phyloP scores from a whole-genome alignment of 768 basidiomycete genomes.

The Kwoniella dendrophila region DNA sequence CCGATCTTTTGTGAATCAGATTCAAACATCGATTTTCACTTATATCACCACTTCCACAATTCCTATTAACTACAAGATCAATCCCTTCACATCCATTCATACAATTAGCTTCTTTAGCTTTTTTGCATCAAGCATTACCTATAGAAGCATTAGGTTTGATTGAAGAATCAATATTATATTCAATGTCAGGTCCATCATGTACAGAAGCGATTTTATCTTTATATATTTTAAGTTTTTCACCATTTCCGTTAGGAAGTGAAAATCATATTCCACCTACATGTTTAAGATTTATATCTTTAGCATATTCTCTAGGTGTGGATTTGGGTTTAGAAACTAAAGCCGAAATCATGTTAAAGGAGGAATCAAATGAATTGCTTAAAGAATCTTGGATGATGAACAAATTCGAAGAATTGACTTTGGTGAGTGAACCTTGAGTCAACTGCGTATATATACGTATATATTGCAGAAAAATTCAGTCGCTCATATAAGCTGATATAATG shows the following conservation, averaged over 20 bases:
- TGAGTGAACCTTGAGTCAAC: not conserved
- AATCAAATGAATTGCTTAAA: not conserved
- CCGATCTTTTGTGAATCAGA: not conserved
- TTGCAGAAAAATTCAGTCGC: too few species aligned
- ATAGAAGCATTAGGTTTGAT: constrained; percentile 6
- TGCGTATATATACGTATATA: not conserved
- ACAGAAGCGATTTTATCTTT: constrained; percentile 27
- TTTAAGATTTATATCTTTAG: constrained; percentile 27
- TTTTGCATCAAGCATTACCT: constrained; percentile 1
- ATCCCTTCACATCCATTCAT: constrained; percentile 35
- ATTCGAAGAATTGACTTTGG: constrained; percentile 13
- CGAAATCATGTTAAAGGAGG: not conserved
- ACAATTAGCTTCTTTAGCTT: constrained; percentile 25
- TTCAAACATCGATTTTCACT: constrained; percentile 40
- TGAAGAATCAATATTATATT: constrained; percentile 25
- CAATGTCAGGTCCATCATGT: constrained; percentile 24
- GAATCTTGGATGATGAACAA: not conserved
- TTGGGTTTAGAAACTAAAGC: constrained; percentile 23
- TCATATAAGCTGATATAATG: too few species aligned
- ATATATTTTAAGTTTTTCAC: constrained; percentile 30
- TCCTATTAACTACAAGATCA: constrained; percentile 29
- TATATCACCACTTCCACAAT: constrained; percentile 27
- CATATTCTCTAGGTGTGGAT: constrained; percentile 27
- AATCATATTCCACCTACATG: constrained; percentile 14
- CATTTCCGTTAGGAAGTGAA: constrained; percentile 1